These are phyloP conservation scores for Sarocladium brachiariae DNA, from an alignment of 2,329 filamentous ascomycete genomes.

Conservation along the genomic window DNA sequence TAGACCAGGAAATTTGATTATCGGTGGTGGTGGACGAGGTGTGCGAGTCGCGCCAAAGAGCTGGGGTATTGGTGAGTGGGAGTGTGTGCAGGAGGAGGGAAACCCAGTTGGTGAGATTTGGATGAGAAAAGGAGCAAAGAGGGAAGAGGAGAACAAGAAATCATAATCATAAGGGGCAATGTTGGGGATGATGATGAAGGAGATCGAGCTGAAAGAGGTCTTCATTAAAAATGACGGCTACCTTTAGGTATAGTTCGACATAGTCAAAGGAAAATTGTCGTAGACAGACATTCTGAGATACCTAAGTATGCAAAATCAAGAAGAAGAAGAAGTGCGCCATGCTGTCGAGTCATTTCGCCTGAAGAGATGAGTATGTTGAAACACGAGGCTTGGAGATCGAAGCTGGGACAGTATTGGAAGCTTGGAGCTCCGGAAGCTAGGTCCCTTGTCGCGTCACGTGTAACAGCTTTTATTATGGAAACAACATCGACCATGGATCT, in stretches of 20 bases:
- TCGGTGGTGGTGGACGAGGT: conserved; percentile 72
- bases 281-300: too few species aligned
- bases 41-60: conserved; percentile 52
- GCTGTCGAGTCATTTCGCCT: too few species aligned
- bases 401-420: not conserved
- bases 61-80: conserved; percentile 67
- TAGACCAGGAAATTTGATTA: conserved; percentile 70
- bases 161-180: not conserved
- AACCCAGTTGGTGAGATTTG: conserved; percentile 65
- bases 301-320: too few species aligned
- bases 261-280: too few species aligned
- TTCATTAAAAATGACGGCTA: too few species aligned
- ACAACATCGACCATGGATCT: not conserved
- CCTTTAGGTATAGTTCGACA: too few species aligned
- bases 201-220: too few species aligned
- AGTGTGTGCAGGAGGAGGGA: conserved; percentile 54
- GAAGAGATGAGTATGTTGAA: not conserved
- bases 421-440: not conserved
- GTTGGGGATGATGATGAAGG: not conserved
- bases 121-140: conserved; percentile 31
- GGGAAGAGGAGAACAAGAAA: not conserved
- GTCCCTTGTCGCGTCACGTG: not conserved
- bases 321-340: too few species aligned
- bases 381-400: too few species aligned
- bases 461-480: conserved; percentile 6